A percentile compares a stretch with the other conserved stretches of the same genome.
phyloP scores from a whole-genome alignment of 192 early-diverging fungal genomes.

The Coemansia sp. region DNA sequence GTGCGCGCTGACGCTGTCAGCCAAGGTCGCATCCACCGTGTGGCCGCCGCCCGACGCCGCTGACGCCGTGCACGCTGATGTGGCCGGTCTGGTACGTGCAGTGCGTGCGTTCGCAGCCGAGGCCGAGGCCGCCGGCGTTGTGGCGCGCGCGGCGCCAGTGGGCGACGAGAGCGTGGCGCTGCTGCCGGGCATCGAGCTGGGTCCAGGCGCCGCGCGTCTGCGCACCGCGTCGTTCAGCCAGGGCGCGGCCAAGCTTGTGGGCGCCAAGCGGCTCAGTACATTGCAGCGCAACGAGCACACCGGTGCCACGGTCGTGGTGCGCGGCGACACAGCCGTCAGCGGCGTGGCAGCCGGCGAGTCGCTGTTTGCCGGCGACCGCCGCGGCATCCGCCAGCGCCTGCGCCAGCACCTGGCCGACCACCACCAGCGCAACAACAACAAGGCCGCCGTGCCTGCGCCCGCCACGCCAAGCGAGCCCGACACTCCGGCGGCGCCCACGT shows the following conservation, averaged over 20 bases:
- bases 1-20: constrained; percentile 80
- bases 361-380: constrained; percentile 50
- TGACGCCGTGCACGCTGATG: constrained; percentile 69
- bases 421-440: constrained; percentile 41
- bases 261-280: constrained; percentile 36
- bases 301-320: constrained; percentile 46
- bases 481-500: not conserved
- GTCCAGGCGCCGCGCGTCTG: constrained; percentile 12
- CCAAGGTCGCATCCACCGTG: constrained; percentile 79
- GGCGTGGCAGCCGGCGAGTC: constrained; percentile 25
- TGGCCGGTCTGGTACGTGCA: constrained; percentile 72
- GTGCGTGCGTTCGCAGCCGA: constrained; percentile 73
- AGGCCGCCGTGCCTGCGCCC: constrained; percentile 1
- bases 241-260: not conserved
- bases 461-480: constrained; percentile 9
- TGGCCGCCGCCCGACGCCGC: constrained; percentile 89
- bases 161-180: constrained; percentile 42
- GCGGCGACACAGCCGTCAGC: constrained; percentile 15
- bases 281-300: constrained; percentile 55
- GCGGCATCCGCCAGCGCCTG: constrained; percentile 52
- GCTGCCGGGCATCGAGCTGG: constrained; percentile 42
- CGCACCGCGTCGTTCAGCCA: constrained; percentile 25
- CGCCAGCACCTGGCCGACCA: constrained; percentile 56
- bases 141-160: constrained; percentile 14
- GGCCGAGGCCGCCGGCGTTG: constrained; percentile 61